These are phyloP conservation scores for Tricholoma saponaceum DNA, from an alignment of 768 basidiomycete genomes.

Conservation along the genomic window DNA sequence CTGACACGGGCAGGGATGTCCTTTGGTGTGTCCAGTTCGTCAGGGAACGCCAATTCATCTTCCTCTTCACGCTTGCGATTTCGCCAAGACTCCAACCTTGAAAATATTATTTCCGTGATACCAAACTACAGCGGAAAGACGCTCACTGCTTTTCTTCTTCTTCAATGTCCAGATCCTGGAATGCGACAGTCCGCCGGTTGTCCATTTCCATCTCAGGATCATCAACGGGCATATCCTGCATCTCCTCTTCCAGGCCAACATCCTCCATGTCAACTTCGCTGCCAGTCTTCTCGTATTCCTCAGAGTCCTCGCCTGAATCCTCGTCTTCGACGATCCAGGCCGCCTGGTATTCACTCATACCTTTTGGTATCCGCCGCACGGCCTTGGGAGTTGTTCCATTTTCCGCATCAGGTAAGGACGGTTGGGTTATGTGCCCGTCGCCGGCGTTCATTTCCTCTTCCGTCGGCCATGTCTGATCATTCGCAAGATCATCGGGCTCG, in stretches of 20 bases:
- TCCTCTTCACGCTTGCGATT: constrained; percentile 70
- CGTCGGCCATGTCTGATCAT: constrained; percentile 98
- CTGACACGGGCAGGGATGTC: constrained; percentile 75
- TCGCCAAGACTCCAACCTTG: constrained; percentile 67
- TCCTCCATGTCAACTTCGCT: constrained; percentile 31
- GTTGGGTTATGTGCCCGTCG: constrained; percentile 22
- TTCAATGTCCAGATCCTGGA: constrained; percentile 76
- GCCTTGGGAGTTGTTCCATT: constrained; percentile 74
- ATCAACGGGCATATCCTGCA: constrained; percentile 54
- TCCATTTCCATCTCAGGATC: constrained; percentile 57
- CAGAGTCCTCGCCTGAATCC: constrained; percentile 52
- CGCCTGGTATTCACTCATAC: constrained; percentile 95
- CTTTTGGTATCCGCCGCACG: constrained; percentile 86
- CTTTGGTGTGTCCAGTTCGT: constrained; percentile 93
- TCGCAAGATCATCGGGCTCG: constrained; percentile 82
- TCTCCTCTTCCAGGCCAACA: constrained; percentile 58
- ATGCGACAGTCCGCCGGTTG: constrained; percentile 47
- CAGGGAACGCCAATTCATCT: constrained; percentile 86
- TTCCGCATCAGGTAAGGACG: constrained; percentile 56
- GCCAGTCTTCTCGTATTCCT: constrained; percentile 38
- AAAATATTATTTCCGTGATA: constrained; percentile 8
- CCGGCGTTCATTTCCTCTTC: constrained; percentile 83
- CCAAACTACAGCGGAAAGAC: not conserved
- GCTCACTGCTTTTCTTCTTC: constrained; percentile 87
- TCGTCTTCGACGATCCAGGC: constrained; percentile 92